Conservation (phyloP, 2,329 filamentous ascomycete genomes). For the Neophaeococcomyces aloes region DNA sequence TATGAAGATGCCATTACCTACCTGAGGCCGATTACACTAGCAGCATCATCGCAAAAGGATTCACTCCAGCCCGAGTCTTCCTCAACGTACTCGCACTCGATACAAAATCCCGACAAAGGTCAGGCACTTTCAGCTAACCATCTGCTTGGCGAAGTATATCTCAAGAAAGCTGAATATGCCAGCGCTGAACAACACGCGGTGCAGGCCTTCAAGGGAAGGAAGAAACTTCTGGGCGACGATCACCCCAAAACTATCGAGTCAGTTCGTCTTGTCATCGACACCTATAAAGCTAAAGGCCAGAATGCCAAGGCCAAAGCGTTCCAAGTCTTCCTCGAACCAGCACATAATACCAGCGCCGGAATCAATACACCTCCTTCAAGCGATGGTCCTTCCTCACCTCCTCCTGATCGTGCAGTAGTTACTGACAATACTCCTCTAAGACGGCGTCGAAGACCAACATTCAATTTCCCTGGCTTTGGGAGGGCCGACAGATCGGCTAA, state of each 20-base stretch:
- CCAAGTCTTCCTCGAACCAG: slow-evolving; percentile 14
- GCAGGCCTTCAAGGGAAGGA: slow-evolving; percentile 15
- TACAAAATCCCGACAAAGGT: background rate
- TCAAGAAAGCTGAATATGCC: slow-evolving; percentile 14
- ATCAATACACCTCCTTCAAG: background rate
- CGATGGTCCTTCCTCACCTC: background rate
- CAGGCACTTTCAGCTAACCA: slow-evolving; percentile 15
- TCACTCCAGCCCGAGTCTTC: background rate
- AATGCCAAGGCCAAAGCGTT: slow-evolving; percentile 17
- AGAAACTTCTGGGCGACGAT: slow-evolving; percentile 14
- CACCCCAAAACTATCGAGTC: slow-evolving; percentile 18
- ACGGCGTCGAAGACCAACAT: slow-evolving; percentile 1
- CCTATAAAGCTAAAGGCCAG: slow-evolving; percentile 15
- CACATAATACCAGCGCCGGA: background rate
- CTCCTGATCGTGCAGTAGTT: background rate
- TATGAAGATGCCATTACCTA: slow-evolving; percentile 16
- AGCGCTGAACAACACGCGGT: slow-evolving; percentile 16
- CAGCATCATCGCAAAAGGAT: slow-evolving; percentile 2
- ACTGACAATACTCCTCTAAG: background rate
- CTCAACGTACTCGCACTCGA: background rate
- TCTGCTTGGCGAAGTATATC: slow-evolving; percentile 15
- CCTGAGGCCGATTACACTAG: slow-evolving; percentile 15
- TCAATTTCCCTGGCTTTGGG: slow-evolving; percentile 1
- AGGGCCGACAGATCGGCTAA: background rate
- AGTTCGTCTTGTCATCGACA: slow-evolving; percentile 16